A percentile compares a stretch with the other conserved stretches of the same genome.
These are phyloP conservation scores for Umbilicus rupestris DNA, from an alignment of 164 flowering plant species.

Conservation along the genomic window DNA sequence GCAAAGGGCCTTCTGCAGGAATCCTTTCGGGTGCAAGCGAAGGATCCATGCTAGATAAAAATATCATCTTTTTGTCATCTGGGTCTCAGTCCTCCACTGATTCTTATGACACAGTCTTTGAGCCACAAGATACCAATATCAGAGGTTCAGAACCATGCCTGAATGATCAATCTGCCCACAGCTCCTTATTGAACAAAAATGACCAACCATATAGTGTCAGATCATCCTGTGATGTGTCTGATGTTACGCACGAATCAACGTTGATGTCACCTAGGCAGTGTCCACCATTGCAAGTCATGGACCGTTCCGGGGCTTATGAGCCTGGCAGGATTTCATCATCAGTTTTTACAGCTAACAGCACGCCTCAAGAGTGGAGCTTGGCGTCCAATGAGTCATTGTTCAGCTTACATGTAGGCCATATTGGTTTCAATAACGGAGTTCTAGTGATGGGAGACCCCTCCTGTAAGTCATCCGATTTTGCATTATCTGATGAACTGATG, in stretches of 20 bases:
- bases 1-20: not conserved
- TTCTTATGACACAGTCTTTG: not conserved
- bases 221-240: not conserved
- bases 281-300: conserved; percentile 6
- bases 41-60: not conserved
- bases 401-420: not conserved
- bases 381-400: conserved; percentile 9
- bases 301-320: not conserved
- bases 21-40: not conserved
- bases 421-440: not conserved
- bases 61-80: not conserved
- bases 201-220: not conserved
- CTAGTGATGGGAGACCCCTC: not conserved
- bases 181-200: not conserved
- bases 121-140: not conserved
- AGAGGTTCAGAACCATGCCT: not conserved
- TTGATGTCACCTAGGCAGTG: not conserved
- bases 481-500: not conserved
- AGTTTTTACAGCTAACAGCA: not conserved
- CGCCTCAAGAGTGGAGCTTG: not conserved
- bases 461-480: not conserved
- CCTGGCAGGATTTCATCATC: conserved; percentile 5
- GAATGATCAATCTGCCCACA: not conserved
- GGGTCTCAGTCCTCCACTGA: not conserved
- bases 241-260: not conserved